Conservation (phyloP, 192 early-diverging fungal species). For the Backusella parvicylindrica region DNA sequence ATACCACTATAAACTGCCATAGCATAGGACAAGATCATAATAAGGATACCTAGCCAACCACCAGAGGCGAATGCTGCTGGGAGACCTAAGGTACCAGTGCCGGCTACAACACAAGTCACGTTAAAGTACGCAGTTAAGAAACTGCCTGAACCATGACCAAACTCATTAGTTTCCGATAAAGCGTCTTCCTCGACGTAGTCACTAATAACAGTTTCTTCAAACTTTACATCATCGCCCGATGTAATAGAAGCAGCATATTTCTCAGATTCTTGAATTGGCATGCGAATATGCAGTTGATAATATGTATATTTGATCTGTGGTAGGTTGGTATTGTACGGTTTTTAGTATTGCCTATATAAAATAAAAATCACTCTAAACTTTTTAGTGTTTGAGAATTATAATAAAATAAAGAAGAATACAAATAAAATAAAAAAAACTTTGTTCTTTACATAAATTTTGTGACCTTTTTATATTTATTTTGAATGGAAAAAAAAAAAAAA, state of each 20-base stretch:
- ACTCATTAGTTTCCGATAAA: constrained; percentile 11
- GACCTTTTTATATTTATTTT: neutral
- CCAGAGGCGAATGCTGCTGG: constrained; percentile 71
- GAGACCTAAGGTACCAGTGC: constrained; percentile 82
- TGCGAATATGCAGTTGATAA: neutral
- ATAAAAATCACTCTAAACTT: neutral
- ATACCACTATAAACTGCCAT: constrained; percentile 73
- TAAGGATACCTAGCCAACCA: constrained; percentile 74
- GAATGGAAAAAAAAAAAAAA: neutral
- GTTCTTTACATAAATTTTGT: neutral
- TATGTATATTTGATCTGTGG: neutral
- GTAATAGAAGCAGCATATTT: neutral
- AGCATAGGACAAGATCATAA: constrained; percentile 63
- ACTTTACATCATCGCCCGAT: neutral
- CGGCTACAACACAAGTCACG: constrained; percentile 52
- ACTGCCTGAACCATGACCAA: constrained; percentile 16
- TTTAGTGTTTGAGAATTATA: neutral
- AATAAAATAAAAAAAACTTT: neutral
- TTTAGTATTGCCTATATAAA: neutral
- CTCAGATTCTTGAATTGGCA: constrained; percentile 3
- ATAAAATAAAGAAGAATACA: neutral
- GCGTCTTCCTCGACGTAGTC: constrained; percentile 12
- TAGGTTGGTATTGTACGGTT: neutral
- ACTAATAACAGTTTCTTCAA: constrained; percentile 16
- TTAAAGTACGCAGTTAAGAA: constrained; percentile 23